Conservation (phyloP, 768 basidiomycete species). For the Amanita muscaria region DNA sequence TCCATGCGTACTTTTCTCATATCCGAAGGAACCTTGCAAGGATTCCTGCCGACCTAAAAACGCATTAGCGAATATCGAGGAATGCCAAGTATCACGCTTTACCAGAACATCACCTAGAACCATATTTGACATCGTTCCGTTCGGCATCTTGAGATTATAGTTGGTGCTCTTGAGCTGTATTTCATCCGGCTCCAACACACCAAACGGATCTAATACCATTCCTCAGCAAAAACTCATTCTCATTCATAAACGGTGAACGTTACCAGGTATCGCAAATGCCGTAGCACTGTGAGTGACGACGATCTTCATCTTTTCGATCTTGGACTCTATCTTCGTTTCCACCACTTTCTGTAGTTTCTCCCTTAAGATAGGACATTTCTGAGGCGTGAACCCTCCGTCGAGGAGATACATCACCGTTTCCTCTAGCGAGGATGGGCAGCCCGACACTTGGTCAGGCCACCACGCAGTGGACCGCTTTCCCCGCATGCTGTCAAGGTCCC, state of each 20-base stretch:
- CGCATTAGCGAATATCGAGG: neutral
- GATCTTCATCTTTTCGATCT: conserved; percentile 36
- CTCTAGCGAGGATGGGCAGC: conserved; percentile 51
- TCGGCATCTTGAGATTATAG: conserved; percentile 28
- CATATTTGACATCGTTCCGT: conserved; percentile 40
- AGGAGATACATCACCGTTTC: conserved; percentile 53
- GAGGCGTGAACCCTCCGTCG: conserved; percentile 51
- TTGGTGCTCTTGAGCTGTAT: conserved; percentile 47
- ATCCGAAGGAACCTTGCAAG: conserved; percentile 63
- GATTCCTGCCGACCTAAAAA: conserved; percentile 27
- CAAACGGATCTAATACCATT: conserved; percentile 36
- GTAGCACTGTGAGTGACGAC: conserved; percentile 48
- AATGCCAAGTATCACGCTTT: conserved; percentile 19
- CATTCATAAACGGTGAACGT: conserved; percentile 13
- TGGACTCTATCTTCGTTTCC: conserved; percentile 32
- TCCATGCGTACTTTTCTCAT: conserved; percentile 42
- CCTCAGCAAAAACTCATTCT: neutral
- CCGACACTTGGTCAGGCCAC: conserved; percentile 62
- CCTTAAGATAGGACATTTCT: conserved; percentile 36
- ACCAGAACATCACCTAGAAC: conserved; percentile 51
- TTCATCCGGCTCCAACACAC: conserved; percentile 43
- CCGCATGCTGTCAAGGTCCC: conserved; percentile 19
- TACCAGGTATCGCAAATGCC: conserved; percentile 58
- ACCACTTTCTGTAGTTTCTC: conserved; percentile 47
- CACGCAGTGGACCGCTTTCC: conserved; percentile 65